Percentiles rank a stretch among this genome's conserved stretches.
Conservation (phyloP, 1,284 basidiomycete species). For the Paramarasmius palmivorus region DNA sequence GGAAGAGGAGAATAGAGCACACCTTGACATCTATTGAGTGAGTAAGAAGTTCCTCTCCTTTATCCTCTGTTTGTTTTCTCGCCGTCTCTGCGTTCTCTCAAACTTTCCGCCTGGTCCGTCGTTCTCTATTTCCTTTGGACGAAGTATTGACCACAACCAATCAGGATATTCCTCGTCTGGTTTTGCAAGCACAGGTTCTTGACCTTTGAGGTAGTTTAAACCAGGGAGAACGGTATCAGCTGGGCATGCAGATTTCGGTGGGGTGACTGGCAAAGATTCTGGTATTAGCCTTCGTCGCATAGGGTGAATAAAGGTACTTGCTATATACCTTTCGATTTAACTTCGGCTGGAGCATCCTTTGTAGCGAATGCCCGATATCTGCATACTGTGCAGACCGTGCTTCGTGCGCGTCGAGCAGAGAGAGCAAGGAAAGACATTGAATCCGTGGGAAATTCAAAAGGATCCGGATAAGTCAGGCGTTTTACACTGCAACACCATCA, state of each 20-base stretch:
- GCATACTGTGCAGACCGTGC: background rate
- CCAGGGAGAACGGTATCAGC: slow-evolving; percentile 76
- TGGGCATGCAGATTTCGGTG: slow-evolving; percentile 55
- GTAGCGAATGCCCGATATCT: background rate
- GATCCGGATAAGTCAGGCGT: too few species aligned
- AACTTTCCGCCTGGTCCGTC: slow-evolving; percentile 72
- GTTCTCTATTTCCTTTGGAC: slow-evolving; percentile 56
- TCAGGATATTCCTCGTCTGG: slow-evolving; percentile 86
- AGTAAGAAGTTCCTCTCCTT: slow-evolving; percentile 79
- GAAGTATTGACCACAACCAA: slow-evolving; percentile 86
- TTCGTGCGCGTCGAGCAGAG: slow-evolving; percentile 1
- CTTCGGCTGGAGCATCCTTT: background rate
- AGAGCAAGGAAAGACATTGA: too few species aligned
- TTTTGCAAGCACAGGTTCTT: slow-evolving; percentile 76
- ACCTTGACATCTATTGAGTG: slow-evolving; percentile 58
- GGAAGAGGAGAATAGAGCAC: too few species aligned
- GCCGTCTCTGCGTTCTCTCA: slow-evolving; percentile 61
- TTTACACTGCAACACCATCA: too few species aligned
- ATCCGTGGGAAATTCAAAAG: too few species aligned
- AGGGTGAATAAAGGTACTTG: too few species aligned
- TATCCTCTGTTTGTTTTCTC: slow-evolving; percentile 63
- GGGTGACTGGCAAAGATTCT: background rate
- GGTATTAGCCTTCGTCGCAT: background rate
- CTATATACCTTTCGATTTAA: background rate
- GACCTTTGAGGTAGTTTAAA: slow-evolving; percentile 82